Conservation (phyloP, 2,329 filamentous ascomycete genomes). For the Triangularia verruculosa region DNA sequence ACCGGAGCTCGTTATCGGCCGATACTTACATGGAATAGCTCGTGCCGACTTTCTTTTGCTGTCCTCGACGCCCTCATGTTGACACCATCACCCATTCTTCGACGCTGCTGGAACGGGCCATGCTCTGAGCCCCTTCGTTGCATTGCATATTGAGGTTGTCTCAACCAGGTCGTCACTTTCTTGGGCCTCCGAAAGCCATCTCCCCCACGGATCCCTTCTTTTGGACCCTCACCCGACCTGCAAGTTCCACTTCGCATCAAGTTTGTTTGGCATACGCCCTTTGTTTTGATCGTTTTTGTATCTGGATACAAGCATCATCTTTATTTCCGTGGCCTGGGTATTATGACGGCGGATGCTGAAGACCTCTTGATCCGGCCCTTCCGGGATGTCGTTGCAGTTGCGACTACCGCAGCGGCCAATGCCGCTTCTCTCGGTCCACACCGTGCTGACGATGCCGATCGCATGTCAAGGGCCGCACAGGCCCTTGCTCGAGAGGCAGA, state of each 20-base stretch:
- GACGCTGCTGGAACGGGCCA: too few species aligned
- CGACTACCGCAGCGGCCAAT: slow-evolving; percentile 37
- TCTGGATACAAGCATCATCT: background rate
- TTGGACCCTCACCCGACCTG: background rate
- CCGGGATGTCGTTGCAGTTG: slow-evolving; percentile 39
- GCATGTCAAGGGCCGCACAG: slow-evolving; percentile 35
- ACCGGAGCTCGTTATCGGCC: background rate
- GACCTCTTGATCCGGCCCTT: slow-evolving; percentile 38
- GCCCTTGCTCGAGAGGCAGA: slow-evolving; percentile 33
- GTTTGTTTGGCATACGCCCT: background rate
- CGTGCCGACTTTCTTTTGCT: background rate
- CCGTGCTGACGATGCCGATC: slow-evolving; percentile 26
- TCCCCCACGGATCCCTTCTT: background rate
- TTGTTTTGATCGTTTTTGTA: background rate
- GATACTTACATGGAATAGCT: background rate
- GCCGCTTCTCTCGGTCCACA: slow-evolving; percentile 30
- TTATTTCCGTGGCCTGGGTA: background rate
- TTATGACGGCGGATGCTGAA: slow-evolving; percentile 30
- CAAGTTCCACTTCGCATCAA: background rate
- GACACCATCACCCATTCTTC: background rate
- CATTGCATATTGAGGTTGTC: background rate
- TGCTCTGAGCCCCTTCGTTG: background rate
- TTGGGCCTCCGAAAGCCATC: background rate
- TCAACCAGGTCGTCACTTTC: background rate
- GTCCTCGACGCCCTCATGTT: background rate